A percentile compares a stretch with the other conserved stretches of the same genome.
phyloP scores from a whole-genome alignment of 2,329 filamentous ascomycete species.

The Juglanconis sp. region DNA sequence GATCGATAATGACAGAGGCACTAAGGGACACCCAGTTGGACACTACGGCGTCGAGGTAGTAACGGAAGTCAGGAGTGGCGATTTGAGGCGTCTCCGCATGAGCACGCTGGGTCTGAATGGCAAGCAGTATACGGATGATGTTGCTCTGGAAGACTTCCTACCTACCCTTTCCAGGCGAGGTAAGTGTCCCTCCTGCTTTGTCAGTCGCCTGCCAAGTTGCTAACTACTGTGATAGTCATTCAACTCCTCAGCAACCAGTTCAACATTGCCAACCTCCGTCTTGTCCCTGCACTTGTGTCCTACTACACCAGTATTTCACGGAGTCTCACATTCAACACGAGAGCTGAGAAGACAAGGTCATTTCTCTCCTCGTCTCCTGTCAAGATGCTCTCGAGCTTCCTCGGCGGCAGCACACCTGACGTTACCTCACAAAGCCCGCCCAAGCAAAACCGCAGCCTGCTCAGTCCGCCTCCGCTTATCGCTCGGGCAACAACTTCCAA shows the following conservation, averaged over 20 bases:
- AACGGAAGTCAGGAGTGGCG: constrained; percentile 57
- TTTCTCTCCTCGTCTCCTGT: constrained; percentile 82
- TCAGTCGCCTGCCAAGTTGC: constrained; percentile 15
- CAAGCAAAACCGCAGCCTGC: constrained; percentile 36
- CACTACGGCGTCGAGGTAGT: constrained; percentile 71
- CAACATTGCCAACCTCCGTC: constrained; percentile 59
- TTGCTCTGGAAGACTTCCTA: constrained; percentile 70
- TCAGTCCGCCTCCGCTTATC: constrained; percentile 14
- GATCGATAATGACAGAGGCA: constrained; percentile 66
- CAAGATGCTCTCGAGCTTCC: constrained; percentile 82
- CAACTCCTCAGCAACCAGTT: constrained; percentile 70
- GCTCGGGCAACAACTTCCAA: constrained; percentile 23
- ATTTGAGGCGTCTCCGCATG: constrained; percentile 48
- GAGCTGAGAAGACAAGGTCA: constrained; percentile 62
- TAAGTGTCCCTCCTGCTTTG: constrained; percentile 38
- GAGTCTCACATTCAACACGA: constrained; percentile 58
- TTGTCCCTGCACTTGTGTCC: constrained; percentile 68
- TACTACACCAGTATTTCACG: constrained; percentile 77
- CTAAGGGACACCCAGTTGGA: constrained; percentile 62
- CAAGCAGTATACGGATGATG: constrained; percentile 68
- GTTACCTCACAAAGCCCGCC: constrained; percentile 34
- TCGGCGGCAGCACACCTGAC: constrained; percentile 57
- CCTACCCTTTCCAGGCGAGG: constrained; percentile 71
- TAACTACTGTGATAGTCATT: constrained; percentile 54
- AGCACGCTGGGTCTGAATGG: constrained; percentile 64